These are phyloP conservation scores for Mycena metata DNA, from an alignment of 768 basidiomycete genomes.

Conservation along the genomic window DNA sequence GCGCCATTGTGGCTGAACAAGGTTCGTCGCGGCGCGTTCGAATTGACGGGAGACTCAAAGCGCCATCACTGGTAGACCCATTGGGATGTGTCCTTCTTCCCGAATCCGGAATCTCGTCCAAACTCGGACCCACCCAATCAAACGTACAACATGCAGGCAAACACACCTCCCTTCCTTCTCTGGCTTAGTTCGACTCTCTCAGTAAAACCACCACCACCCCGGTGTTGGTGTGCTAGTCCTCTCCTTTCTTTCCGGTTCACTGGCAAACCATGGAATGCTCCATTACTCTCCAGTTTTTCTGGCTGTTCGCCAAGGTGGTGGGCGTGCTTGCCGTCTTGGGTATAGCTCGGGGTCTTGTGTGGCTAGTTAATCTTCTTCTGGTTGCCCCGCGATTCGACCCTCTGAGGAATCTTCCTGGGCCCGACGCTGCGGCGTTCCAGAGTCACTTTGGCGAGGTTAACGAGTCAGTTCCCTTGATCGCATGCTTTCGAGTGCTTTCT, in stretches of 20 bases:
- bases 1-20: constrained; percentile 2
- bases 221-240: constrained; percentile 1
- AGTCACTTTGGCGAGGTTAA: constrained; percentile 61
- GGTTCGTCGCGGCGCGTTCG: not conserved
- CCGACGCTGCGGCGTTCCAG: constrained; percentile 55
- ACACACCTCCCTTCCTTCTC: too few species aligned
- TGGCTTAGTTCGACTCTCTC: constrained; percentile 13
- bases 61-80: not conserved
- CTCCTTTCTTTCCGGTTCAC: constrained; percentile 7
- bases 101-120: not conserved
- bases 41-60: not conserved
- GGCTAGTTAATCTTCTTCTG: constrained; percentile 59
- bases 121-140: constrained; percentile 26
- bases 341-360: constrained; percentile 52
- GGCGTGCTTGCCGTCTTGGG: constrained; percentile 48
- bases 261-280: constrained; percentile 28
- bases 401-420: constrained; percentile 62
- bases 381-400: constrained; percentile 64
- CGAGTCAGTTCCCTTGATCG: constrained; percentile 53
- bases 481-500: not conserved
- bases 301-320: constrained; percentile 44
- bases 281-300: constrained; percentile 25
- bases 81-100: not conserved
- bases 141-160: not conserved
- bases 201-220: constrained; percentile 22